These are phyloP conservation scores for Comarum palustre DNA, from an alignment of 306 rosid genomes.

Conservation along the genomic window DNA sequence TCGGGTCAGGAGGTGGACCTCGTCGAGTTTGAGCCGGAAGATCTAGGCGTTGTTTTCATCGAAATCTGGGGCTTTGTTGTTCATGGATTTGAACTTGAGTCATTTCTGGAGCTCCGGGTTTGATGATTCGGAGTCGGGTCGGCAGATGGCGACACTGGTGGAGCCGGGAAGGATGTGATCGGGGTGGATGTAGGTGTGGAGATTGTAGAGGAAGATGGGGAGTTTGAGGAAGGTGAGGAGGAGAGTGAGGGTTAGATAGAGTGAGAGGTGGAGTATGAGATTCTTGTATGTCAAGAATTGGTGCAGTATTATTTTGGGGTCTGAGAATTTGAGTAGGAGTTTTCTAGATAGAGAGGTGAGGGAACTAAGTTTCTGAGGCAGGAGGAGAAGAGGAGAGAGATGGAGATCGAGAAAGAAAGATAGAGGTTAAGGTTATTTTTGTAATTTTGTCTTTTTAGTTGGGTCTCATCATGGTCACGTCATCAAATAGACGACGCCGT, in stretches of 20 bases:
- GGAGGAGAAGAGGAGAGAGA: too few relatives aligned
- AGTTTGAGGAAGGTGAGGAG: slow-evolving; percentile 53
- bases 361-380: not conserved
- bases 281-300: slow-evolving; percentile 53
- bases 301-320: slow-evolving; percentile 29
- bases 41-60: slow-evolving; percentile 91
- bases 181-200: slow-evolving; percentile 85
- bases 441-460: too few relatives aligned
- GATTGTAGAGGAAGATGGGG: slow-evolving; percentile 61
- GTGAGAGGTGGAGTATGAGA: slow-evolving; percentile 54
- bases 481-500: too few relatives aligned
- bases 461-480: too few relatives aligned
- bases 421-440: too few relatives aligned
- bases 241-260: slow-evolving; percentile 45
- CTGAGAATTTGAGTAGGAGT: not conserved
- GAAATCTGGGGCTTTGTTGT: slow-evolving; percentile 49
- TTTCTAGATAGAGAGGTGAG: not conserved
- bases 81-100: slow-evolving; percentile 42
- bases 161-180: slow-evolving; percentile 54
- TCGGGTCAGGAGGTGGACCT: slow-evolving; percentile 63
- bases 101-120: slow-evolving; percentile 51
- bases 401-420: too few relatives aligned
- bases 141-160: slow-evolving; percentile 66
- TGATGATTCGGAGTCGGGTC: slow-evolving; percentile 38
- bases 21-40: slow-evolving; percentile 73